Evolutionary conservation across 2,329 filamentous ascomycete genomes (phyloP).

Genomic region (Nemania serpens): DNA sequence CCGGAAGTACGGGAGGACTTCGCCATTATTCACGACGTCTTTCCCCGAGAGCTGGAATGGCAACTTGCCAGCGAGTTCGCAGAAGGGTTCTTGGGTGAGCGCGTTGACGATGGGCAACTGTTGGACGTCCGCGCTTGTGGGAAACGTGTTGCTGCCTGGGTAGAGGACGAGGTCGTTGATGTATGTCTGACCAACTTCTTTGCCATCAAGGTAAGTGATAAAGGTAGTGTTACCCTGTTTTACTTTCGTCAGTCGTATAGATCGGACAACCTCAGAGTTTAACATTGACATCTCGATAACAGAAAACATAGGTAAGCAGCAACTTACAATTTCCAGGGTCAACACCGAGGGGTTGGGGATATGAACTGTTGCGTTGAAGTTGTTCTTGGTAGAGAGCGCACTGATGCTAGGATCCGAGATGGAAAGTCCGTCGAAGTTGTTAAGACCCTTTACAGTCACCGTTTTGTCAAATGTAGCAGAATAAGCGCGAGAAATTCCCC

Average conservation of each 20-base stretch:
- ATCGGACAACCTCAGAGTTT: slow-evolving; percentile 19
- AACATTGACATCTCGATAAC: no score
- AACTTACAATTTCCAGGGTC: slow-evolving; percentile 65
- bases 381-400: slow-evolving; percentile 50
- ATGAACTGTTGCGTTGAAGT: slow-evolving; percentile 63
- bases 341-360: slow-evolving; percentile 69
- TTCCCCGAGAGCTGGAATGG: slow-evolving; percentile 60
- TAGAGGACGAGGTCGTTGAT: slow-evolving; percentile 62
- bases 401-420: slow-evolving; percentile 57
- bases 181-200: slow-evolving; percentile 58
- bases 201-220: slow-evolving; percentile 58
- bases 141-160: slow-evolving; percentile 62
- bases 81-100: slow-evolving; percentile 51
- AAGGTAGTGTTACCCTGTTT: slow-evolving; percentile 66
- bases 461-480: slow-evolving; percentile 62
- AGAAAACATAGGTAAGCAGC: no score
- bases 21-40: slow-evolving; percentile 55
- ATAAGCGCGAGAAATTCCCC: slow-evolving; percentile 54
- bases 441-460: slow-evolving; percentile 54
- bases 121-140: slow-evolving; percentile 59
- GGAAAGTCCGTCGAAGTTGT: slow-evolving; percentile 59
- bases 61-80: slow-evolving; percentile 55
- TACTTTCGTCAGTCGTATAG: not conserved
- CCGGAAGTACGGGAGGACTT: slow-evolving; percentile 60
- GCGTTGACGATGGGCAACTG: slow-evolving; percentile 54